A percentile compares a stretch with the other conserved stretches of the same genome.
Conservation (phyloP, 306 rosid species). For the Arachis hypogaea region DNA sequence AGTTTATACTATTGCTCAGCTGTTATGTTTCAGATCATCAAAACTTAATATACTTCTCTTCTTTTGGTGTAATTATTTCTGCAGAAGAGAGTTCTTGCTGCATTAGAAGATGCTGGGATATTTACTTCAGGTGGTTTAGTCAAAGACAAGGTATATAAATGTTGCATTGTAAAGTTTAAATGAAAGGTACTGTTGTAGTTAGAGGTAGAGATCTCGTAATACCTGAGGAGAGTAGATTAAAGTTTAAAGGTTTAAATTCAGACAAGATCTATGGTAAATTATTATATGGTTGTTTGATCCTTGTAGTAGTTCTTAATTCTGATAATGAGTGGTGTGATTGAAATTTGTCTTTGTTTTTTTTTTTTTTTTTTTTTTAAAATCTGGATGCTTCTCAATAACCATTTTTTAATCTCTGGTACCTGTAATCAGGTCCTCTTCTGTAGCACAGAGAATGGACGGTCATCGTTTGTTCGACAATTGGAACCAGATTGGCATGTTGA, state of each 20-base stretch:
- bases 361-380: neutral
- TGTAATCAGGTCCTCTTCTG: conserved; percentile 76
- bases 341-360: neutral
- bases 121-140: conserved; percentile 83
- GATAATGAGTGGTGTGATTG: neutral
- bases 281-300: too few species aligned
- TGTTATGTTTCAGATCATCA: neutral
- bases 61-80: conserved; percentile 30
- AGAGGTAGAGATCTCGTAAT: too few species aligned
- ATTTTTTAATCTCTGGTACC: conserved; percentile 10
- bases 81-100: conserved; percentile 70
- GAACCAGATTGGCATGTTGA: conserved; percentile 94
- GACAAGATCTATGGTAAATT: too few species aligned
- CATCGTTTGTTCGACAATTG: conserved; percentile 79
- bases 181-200: too few species aligned
- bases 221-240: neutral
- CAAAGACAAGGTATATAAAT: conserved; percentile 69
- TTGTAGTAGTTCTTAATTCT: conserved; percentile 6
- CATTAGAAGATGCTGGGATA: conserved; percentile 75
- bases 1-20: neutral
- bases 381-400: neutral
- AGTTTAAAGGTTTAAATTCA: neutral
- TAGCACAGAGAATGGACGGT: conserved; percentile 69
- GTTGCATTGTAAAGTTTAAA: neutral
- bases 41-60: neutral